Conservation (phyloP, 2,329 filamentous ascomycete genomes). For the Camptophora hylomeconis region DNA sequence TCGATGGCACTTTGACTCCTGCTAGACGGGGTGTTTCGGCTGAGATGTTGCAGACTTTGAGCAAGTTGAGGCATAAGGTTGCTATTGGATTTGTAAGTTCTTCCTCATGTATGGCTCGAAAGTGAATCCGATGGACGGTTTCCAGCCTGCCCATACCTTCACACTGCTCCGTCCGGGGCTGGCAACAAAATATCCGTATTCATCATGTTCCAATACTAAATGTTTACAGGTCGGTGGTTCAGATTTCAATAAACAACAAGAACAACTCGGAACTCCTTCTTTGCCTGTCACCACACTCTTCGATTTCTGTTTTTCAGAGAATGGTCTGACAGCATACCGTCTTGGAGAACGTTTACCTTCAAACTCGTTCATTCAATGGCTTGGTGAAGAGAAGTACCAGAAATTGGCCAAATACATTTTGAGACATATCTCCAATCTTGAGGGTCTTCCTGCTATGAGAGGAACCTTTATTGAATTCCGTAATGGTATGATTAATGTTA, state of each 20-base stretch:
- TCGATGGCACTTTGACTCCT: slow-evolving; percentile 81
- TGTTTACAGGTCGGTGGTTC: slow-evolving; percentile 58
- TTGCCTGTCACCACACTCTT: slow-evolving; percentile 71
- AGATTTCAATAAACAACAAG: slow-evolving; percentile 86
- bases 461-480: slow-evolving; percentile 56
- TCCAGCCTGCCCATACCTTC: no score
- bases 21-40: slow-evolving; percentile 63
- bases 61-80: slow-evolving; percentile 69
- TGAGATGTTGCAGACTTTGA: slow-evolving; percentile 73
- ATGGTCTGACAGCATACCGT: slow-evolving; percentile 84
- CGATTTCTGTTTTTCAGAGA: slow-evolving; percentile 94
- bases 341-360: slow-evolving; percentile 61
- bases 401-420: slow-evolving; percentile 45
- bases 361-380: slow-evolving; percentile 80
- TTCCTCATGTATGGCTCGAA: background rate
- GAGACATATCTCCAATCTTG: slow-evolving; percentile 47
- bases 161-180: no score
- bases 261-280: slow-evolving; percentile 66
- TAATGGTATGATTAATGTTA: slow-evolving; percentile 54
- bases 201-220: slow-evolving; percentile 2
- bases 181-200: no score
- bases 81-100: slow-evolving; percentile 62
- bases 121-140: no score
- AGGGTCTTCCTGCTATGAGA: slow-evolving; percentile 46
- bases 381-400: slow-evolving; percentile 70